Evolutionary conservation across 2,329 filamentous ascomycete species (phyloP), one percentile per base, ranked within the genome.

Genomic region (Bisporella sp.): DNA sequence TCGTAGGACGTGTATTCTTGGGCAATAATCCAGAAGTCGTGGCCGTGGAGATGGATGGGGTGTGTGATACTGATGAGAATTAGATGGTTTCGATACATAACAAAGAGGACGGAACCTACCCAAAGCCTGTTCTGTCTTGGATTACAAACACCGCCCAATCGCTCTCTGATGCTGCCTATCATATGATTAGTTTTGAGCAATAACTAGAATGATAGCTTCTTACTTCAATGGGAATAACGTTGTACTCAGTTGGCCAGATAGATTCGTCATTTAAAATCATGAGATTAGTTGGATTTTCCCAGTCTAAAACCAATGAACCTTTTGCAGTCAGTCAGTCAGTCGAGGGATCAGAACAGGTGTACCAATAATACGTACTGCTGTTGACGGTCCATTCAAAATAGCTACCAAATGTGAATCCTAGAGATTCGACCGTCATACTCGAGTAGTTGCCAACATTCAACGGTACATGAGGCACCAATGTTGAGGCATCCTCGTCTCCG

Each of bases 371-470:
- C 6, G 70, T 70, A 8, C 68, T 74, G 33, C 64, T 67, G 61
- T 76, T 76, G 50, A 78, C 60, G n/a, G 67, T 71, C 75, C 74
- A 77, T 37, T 66, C 66, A 63, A 75, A 73, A 54, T 70, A 64
- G 21, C 65, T 50, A 31, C 42, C 13, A 48, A 60, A 50, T 2
- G 21, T 37, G 28, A 58, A 57, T 21, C 41, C 40, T 5, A 63
- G 37, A 31, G 40, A 21, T 31, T 58, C 57, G 5, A 57, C 31
- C 5, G 47, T 55, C 3, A 58, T 39, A 21, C 47, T 46, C 1
- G 46, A 45, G 8, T 45, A 55, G 37, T 43, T 51, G 13, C 56
- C 57, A 11, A 60, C 57, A 46, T 60, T 57, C 48, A 66, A 6
- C 41, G 54, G n/a, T 45, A 59, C 47, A 53, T 61, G 35, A 11